Evolutionary conservation across 164 flowering plant genomes (phyloP).

Genomic region (Vitis amurensis): DNA sequence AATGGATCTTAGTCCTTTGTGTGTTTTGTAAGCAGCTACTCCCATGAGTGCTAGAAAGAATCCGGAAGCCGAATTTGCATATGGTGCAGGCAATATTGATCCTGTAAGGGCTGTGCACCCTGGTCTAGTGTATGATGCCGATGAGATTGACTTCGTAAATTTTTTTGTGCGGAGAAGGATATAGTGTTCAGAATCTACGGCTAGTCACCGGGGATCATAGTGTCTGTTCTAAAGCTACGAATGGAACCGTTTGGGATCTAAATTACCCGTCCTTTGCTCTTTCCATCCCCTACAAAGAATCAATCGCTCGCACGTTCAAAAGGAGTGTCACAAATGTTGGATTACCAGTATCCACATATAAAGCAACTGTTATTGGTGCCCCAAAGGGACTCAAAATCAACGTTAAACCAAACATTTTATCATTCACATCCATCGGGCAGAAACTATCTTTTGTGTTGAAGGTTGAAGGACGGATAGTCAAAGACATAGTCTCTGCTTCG

Average conservation of each 20-base stretch:
- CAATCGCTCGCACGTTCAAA: background rate
- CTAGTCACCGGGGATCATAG: conserved; percentile 2
- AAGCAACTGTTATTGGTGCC: background rate
- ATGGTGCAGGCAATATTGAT: conserved; percentile 15
- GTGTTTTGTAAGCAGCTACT: background rate
- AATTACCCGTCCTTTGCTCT: conserved; percentile 16
- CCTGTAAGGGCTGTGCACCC: conserved; percentile 14
- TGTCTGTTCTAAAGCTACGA: background rate
- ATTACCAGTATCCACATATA: conserved; percentile 5
- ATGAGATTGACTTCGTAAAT: conserved; percentile 5
- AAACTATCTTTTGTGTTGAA: conserved; percentile 9
- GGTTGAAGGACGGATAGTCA: background rate
- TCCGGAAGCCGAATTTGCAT: conserved; percentile 17
- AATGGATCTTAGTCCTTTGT: too few species aligned
- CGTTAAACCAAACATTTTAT: conserved; percentile 8
- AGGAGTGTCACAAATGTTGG: conserved; percentile 8
- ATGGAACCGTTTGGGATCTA: conserved; percentile 1
- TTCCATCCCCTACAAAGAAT: background rate
- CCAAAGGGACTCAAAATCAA: background rate
- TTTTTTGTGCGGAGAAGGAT: conserved; percentile 16
- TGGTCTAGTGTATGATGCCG: conserved; percentile 14
- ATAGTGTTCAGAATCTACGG: background rate
- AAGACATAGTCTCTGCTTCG: conserved; percentile 4
- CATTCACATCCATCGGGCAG: conserved; percentile 14
- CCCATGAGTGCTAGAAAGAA: conserved; percentile 5